Base-by-base conservation (phyloP, 768 basidiomycete species). In the Trametes elegans region DNA sequence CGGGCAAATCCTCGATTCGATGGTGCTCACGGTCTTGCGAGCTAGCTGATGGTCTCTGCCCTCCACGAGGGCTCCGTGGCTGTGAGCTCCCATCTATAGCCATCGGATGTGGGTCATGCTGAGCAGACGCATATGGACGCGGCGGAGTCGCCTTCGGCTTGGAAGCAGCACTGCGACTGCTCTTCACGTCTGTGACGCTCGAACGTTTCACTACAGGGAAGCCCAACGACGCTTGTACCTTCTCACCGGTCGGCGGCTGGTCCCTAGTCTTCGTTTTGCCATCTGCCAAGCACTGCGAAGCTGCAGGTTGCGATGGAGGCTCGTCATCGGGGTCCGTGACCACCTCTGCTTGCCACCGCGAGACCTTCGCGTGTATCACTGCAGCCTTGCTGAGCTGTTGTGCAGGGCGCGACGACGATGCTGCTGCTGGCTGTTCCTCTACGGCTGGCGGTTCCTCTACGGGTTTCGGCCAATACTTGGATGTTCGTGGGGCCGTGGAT, bases 131-230 rank as follows among this genome's bases (percentile, higher is more conserved):
- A 7, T 42, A 26, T 18, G 50, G 32, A 26, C 23, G 35, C 38
- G 46, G 45, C 44, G 36, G 40, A 29, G 32, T 9, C 10, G 39
- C 34, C 34, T 47, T 56, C 55, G 32, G 40, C 39, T 35, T 41
- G 16, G 53, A 42, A 42, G 46, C 44, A 23, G 34, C 36, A 16
- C 51, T 53, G 11, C 50, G 55, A 36, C 53, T 47, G 32, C 55
- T 48, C 36, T 53, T 59, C 28, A 38, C 60, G 14, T 50, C 41
- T 49, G 49, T 48, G 27, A 50, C 54, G 24, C 45, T 60, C 8
- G 57, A 47, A 31, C 57, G 58, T 53, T 81, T 81, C 38, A 74
- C 67, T 19, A 79, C 79, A 7, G 71, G 65, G 52, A 81, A 81
- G 2, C 68, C 70, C 18, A 80, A 68, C 1, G 77, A 68, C 0